A percentile compares a stretch with the other conserved stretches of the same genome.
Conservation (phyloP, 768 basidiomycete genomes). For the Agaricus sinodeliciosus region DNA sequence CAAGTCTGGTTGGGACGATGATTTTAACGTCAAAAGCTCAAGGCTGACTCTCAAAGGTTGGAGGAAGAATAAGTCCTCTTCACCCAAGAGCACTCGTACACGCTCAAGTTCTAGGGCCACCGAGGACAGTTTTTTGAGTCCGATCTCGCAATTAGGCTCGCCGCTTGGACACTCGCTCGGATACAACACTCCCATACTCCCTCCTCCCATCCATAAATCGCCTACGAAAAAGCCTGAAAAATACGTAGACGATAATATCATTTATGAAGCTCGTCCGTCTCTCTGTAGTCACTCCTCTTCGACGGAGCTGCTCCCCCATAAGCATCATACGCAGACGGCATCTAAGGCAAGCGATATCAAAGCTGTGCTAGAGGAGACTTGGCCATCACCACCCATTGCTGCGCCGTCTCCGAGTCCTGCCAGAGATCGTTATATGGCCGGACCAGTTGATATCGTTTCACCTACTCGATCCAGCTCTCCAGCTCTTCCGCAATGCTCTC, state of each 20-base stretch:
- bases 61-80: conserved; percentile 12
- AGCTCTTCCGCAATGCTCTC: conserved; percentile 16
- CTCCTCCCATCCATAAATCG: conserved; percentile 14
- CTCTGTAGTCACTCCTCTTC: background rate
- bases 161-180: conserved; percentile 37
- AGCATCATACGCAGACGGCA: background rate
- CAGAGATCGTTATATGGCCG: background rate
- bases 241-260: background rate
- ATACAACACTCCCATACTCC: conserved; percentile 21
- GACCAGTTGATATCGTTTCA: background rate
- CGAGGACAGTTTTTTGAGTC: conserved; percentile 37
- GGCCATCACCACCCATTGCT: conserved; percentile 30
- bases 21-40: conserved; percentile 28
- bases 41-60: conserved; percentile 14
- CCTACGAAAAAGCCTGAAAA: background rate
- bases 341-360: conserved; percentile 20
- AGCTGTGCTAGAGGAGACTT: conserved; percentile 30
- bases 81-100: conserved; percentile 16
- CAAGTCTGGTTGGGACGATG: conserved; percentile 47
- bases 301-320: background rate
- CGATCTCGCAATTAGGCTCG: conserved; percentile 40
- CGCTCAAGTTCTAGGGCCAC: conserved; percentile 21
- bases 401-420: conserved; percentile 16
- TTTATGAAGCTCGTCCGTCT: background rate
- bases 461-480: conserved; percentile 16